phyloP scores from a whole-genome alignment of 2,329 filamentous ascomycete species.

The Sporothrix humicola region DNA sequence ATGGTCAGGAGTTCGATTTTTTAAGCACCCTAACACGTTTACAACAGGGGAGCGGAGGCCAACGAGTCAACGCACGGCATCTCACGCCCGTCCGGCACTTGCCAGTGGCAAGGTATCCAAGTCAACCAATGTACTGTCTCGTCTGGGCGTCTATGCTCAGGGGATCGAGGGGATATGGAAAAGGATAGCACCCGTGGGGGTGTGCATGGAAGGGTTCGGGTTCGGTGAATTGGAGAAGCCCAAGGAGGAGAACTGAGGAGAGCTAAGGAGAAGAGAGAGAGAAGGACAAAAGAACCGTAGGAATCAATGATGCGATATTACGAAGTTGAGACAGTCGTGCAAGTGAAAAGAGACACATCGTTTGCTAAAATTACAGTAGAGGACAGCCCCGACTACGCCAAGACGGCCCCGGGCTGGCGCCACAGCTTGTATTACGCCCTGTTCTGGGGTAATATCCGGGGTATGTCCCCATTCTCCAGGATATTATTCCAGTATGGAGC shows the following conservation, averaged over 20 bases:
- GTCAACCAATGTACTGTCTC: background rate
- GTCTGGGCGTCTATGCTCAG: too few relatives aligned
- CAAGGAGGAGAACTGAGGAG: background rate
- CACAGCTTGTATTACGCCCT: background rate
- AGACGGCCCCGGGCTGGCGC: background rate
- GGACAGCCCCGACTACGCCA: background rate
- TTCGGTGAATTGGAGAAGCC: background rate
- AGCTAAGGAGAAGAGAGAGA: slow-evolving; percentile 1
- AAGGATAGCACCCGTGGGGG: slow-evolving; percentile 13
- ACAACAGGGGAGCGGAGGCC: slow-evolving; percentile 1
- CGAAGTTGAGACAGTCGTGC: background rate
- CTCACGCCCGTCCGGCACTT: background rate
- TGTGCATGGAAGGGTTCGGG: background rate
- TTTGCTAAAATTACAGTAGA: background rate
- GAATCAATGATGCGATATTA: background rate
- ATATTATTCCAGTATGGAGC: too few relatives aligned
- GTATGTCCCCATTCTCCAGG: background rate
- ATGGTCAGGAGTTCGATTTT: slow-evolving; percentile 15
- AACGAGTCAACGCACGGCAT: background rate
- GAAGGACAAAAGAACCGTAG: background rate
- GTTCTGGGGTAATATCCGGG: slow-evolving; percentile 14
- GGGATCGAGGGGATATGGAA: background rate
- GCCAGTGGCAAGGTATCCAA: background rate
- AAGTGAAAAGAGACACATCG: background rate
- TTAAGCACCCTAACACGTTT: background rate